Percentiles rank a stretch among this genome's conserved stretches.
These are phyloP conservation scores for Huntiella omanensis DNA, from an alignment of 2,329 filamentous ascomycete genomes.

Conservation along the genomic window DNA sequence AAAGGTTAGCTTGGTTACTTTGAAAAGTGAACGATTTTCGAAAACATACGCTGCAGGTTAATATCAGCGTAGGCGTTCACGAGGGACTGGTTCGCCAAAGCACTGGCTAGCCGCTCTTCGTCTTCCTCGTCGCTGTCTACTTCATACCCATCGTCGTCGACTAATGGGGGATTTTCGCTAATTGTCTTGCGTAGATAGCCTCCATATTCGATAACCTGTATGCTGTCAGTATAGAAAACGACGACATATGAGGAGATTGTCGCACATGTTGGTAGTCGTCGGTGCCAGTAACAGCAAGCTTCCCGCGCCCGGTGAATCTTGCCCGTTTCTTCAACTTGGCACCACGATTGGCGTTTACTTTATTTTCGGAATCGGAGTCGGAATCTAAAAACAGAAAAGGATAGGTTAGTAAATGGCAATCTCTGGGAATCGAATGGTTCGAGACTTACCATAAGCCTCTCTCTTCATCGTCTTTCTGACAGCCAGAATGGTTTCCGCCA, in stretches of 20 bases:
- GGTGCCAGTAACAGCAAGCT: slow-evolving; percentile 46
- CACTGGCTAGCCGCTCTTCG: slow-evolving; percentile 40
- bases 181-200: slow-evolving; percentile 57
- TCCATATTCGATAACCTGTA: slow-evolving; percentile 53
- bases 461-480: slow-evolving; percentile 51
- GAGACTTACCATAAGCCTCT: slow-evolving; percentile 36
- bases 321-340: slow-evolving; percentile 64
- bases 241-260: background rate
- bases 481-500: slow-evolving; percentile 46
- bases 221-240: background rate
- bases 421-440: background rate
- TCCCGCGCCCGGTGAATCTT: slow-evolving; percentile 50
- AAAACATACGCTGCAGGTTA: slow-evolving; percentile 44
- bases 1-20: slow-evolving; percentile 13
- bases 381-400: slow-evolving; percentile 34
- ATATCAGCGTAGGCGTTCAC: slow-evolving; percentile 58
- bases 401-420: background rate
- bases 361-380: slow-evolving; percentile 57
- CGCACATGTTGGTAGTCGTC: slow-evolving; percentile 51
- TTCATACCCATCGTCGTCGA: slow-evolving; percentile 64
- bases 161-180: slow-evolving; percentile 49
- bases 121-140: slow-evolving; percentile 56
- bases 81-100: slow-evolving; percentile 42
- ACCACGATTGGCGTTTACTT: slow-evolving; percentile 52
- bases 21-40: background rate